phyloP scores from a whole-genome alignment of 441 rosid species.

The Erodium chrysanthum region DNA sequence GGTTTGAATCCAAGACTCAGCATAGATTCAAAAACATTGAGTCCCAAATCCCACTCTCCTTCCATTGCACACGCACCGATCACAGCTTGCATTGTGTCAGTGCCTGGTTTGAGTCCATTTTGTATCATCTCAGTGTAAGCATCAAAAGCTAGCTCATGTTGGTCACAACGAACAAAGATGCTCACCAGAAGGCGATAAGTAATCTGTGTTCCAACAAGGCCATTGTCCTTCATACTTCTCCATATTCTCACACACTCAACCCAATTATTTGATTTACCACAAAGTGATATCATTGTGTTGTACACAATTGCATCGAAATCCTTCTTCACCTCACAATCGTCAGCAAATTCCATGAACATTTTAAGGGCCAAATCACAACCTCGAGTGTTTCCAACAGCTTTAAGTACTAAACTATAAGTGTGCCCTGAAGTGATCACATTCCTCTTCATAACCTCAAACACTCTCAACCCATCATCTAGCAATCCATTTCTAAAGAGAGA shows the following conservation, averaged over 20 bases:
- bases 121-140: conserved; percentile 60
- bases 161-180: conserved; percentile 57
- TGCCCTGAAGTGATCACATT: conserved; percentile 46
- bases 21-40: conserved; percentile 47
- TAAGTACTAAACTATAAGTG: conserved; percentile 54
- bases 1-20: conserved; percentile 39
- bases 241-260: conserved; percentile 47
- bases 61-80: conserved; percentile 52
- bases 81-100: conserved; percentile 47
- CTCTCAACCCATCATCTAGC: conserved; percentile 34
- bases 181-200: conserved; percentile 57
- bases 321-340: conserved; percentile 23
- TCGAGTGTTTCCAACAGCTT: conserved; percentile 41
- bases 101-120: conserved; percentile 36
- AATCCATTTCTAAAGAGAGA: conserved; percentile 49
- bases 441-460: conserved; percentile 45
- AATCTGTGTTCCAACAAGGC: conserved; percentile 40
- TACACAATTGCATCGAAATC: conserved; percentile 56
- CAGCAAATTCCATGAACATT: conserved; percentile 45
- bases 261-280: conserved; percentile 50
- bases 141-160: conserved; percentile 51
- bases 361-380: conserved; percentile 51
- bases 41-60: conserved; percentile 49
- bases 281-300: conserved; percentile 61
- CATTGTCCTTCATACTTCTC: conserved; percentile 48